phyloP scores from a whole-genome alignment of 1,284 basidiomycete species.

The Cutaneotrichosporon cutaneum region DNA sequence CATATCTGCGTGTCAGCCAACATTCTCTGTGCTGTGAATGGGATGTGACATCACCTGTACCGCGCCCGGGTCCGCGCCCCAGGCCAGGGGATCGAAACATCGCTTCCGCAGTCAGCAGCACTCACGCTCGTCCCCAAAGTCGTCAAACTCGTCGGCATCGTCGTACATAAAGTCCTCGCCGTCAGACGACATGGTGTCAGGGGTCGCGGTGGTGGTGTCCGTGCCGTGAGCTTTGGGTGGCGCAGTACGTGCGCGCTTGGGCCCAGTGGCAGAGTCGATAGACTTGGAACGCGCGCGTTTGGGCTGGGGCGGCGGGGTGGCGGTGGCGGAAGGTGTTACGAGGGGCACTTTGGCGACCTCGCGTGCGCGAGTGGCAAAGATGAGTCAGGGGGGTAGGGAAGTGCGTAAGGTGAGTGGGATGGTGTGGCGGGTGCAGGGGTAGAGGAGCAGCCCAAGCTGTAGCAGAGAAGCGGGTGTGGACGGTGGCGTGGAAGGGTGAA shows the following conservation, averaged over 20 bases:
- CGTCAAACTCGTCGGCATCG: constrained; percentile 46
- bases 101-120: background rate
- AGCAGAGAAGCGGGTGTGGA: background rate
- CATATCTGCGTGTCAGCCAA: constrained; percentile 20
- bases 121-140: constrained; percentile 36
- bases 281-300: constrained; percentile 12
- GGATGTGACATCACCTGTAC: background rate
- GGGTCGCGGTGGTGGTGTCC: constrained; percentile 4
- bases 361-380: constrained; percentile 12
- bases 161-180: constrained; percentile 47
- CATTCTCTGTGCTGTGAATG: background rate
- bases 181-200: constrained; percentile 48
- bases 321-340: constrained; percentile 20
- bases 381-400: background rate
- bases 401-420: background rate
- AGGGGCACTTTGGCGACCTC: constrained; percentile 20
- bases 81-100: too few relatives aligned
- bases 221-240: too few relatives aligned
- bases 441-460: too few relatives aligned
- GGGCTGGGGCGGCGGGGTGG: constrained; percentile 16
- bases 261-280: background rate
- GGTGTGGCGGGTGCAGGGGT: too few relatives aligned
- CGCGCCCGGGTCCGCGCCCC: background rate
- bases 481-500: background rate
- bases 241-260: constrained; percentile 14